phyloP scores from a whole-genome alignment of 768 basidiomycete species.

The Sistotremastrum suecicum region DNA sequence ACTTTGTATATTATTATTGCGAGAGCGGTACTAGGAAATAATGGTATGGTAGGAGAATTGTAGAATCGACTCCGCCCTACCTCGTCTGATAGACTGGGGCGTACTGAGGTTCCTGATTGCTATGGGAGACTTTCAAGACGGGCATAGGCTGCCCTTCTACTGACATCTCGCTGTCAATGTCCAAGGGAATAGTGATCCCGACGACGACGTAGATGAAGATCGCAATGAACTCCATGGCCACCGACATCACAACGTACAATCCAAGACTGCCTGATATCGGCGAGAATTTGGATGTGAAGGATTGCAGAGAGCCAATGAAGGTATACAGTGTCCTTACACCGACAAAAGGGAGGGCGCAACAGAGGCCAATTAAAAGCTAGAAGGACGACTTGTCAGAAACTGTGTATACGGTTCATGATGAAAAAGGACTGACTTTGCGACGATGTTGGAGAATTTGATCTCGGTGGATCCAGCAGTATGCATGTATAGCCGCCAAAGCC shows the following conservation, averaged over 20 bases:
- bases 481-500: constrained; percentile 10
- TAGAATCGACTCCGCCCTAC: no score
- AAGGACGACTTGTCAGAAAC: no score
- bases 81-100: no score
- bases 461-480: background rate
- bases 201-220: constrained; percentile 27
- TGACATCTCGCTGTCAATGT: constrained; percentile 13
- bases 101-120: no score
- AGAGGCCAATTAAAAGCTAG: constrained; percentile 43
- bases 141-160: no score
- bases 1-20: no score
- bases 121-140: no score
- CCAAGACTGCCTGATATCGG: constrained; percentile 43
- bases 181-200: constrained; percentile 15
- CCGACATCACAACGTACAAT: constrained; percentile 41
- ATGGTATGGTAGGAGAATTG: no score
- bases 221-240: constrained; percentile 45
- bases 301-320: constrained; percentile 26
- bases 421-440: constrained; percentile 22
- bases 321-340: constrained; percentile 43
- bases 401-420: background rate
- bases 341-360: constrained; percentile 44
- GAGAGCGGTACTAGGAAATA: no score
- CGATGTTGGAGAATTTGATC: constrained; percentile 19
- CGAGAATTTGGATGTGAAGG: constrained; percentile 48